These are phyloP conservation scores for Penicillium lagena DNA, from an alignment of 495 filamentous ascomycete species.

Conservation along the genomic window DNA sequence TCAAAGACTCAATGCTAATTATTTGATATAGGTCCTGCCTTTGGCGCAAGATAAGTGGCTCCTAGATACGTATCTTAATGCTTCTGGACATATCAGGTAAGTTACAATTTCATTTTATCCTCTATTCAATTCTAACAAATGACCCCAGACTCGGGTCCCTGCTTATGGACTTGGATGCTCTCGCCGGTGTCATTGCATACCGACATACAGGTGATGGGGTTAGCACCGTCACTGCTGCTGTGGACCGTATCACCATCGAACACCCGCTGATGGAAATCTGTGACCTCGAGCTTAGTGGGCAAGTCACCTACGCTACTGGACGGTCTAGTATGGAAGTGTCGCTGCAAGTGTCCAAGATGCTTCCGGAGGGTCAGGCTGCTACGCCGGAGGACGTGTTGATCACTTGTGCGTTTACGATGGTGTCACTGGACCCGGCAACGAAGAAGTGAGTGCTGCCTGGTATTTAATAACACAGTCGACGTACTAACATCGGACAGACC, in stretches of 20 bases:
- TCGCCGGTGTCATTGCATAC: slow-evolving; percentile 75
- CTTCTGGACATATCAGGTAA: slow-evolving; percentile 57
- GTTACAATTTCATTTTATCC: neutral
- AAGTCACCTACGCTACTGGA: slow-evolving; percentile 76
- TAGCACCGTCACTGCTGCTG: slow-evolving; percentile 75
- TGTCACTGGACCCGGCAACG: slow-evolving; percentile 66
- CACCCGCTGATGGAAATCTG: slow-evolving; percentile 70
- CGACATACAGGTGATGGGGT: slow-evolving; percentile 74
- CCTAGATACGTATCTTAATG: slow-evolving; percentile 61
- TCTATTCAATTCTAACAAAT: neutral
- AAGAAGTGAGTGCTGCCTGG: slow-evolving; percentile 49
- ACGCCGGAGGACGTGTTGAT: slow-evolving; percentile 65
- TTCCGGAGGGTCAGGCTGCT: slow-evolving; percentile 48
- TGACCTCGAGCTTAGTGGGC: slow-evolving; percentile 72
- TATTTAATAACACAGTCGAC: neutral
- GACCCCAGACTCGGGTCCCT: slow-evolving; percentile 54
- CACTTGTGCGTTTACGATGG: slow-evolving; percentile 82
- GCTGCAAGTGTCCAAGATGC: slow-evolving; percentile 62
- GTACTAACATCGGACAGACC: slow-evolving; percentile 32
- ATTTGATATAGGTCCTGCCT: slow-evolving; percentile 48
- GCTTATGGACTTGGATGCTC: slow-evolving; percentile 77
- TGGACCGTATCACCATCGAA: slow-evolving; percentile 73
- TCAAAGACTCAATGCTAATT: slow-evolving; percentile 6
- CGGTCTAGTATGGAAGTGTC: slow-evolving; percentile 77
- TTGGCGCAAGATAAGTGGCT: slow-evolving; percentile 66